Evolutionary conservation across 768 basidiomycete species (phyloP).

Genomic region (Trametes sanguinea): DNA sequence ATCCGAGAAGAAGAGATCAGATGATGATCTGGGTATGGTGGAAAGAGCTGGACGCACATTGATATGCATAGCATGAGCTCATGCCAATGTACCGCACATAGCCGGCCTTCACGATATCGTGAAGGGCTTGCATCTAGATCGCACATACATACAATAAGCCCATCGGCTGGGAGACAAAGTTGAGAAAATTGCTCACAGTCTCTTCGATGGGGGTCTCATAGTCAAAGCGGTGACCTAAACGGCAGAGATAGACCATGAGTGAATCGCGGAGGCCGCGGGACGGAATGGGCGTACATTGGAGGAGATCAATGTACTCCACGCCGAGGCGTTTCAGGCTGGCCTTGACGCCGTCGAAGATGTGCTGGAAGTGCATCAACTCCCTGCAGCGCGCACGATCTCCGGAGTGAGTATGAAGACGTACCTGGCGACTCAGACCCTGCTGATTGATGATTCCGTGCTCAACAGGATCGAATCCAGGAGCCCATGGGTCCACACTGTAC

Average conservation of each 20-base stretch:
- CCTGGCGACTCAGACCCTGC: slow-evolving; percentile 42
- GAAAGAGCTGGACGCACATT: slow-evolving; percentile 27
- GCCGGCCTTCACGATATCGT: slow-evolving; percentile 48
- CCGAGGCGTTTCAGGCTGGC: slow-evolving; percentile 42
- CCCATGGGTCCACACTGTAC: too few species aligned
- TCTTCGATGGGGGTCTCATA: slow-evolving; percentile 44
- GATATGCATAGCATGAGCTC: slow-evolving; percentile 41
- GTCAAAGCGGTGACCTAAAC: slow-evolving; percentile 37
- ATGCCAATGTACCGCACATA: slow-evolving; percentile 46
- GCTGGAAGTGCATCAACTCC: background rate
- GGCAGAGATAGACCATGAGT: too few species aligned
- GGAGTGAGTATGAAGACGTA: slow-evolving; percentile 14
- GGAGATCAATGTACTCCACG: slow-evolving; percentile 57
- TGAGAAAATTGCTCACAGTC: slow-evolving; percentile 26
- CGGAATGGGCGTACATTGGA: slow-evolving; percentile 42
- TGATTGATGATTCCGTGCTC: slow-evolving; percentile 36
- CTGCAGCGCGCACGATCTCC: too few species aligned
- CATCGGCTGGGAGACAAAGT: too few species aligned
- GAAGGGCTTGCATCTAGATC: slow-evolving; percentile 45
- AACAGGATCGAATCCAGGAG: too few species aligned
- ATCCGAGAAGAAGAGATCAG: slow-evolving; percentile 6
- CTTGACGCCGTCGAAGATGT: slow-evolving; percentile 21
- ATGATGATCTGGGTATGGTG: too few species aligned
- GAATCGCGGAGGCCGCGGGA: too few species aligned
- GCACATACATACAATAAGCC: too few species aligned